phyloP scores from a whole-genome alignment of 2,329 filamentous ascomycete genomes.

The Magnaporthiopsis incrustans region DNA sequence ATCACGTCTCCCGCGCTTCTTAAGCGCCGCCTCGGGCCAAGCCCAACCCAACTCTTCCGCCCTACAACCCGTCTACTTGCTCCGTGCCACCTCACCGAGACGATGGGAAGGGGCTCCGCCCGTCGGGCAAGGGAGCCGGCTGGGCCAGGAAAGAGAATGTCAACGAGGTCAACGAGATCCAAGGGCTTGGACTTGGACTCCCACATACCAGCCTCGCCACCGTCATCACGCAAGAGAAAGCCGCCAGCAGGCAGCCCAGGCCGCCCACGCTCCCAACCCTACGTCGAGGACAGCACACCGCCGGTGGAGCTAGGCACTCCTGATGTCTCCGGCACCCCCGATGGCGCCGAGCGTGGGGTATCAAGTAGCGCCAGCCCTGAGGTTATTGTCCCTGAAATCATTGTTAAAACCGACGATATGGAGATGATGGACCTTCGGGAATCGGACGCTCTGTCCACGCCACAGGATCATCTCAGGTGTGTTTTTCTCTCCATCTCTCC shows the following conservation, averaged over 20 bases:
- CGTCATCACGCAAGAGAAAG: background rate
- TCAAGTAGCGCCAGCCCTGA: constrained; percentile 11
- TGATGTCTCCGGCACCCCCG: background rate
- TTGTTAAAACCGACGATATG: constrained; percentile 37
- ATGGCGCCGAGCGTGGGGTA: background rate
- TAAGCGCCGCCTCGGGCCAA: no score
- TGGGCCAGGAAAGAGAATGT: constrained; percentile 22
- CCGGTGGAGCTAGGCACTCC: background rate
- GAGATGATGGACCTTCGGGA: constrained; percentile 24
- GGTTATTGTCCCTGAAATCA: constrained; percentile 33
- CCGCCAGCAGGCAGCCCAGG: background rate
- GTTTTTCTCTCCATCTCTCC: background rate
- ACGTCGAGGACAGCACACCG: background rate
- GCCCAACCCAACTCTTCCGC: background rate
- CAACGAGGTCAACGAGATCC: background rate
- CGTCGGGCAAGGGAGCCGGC: constrained; percentile 23
- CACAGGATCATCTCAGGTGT: constrained; percentile 1
- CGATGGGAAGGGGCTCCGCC: constrained; percentile 26
- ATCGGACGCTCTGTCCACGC: background rate
- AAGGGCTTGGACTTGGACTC: background rate
- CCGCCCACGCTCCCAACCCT: no score
- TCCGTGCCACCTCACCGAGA: constrained; percentile 7
- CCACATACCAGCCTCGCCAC: background rate
- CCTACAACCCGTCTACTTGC: background rate
- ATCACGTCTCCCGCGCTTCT: background rate